phyloP scores from a whole-genome alignment of 1,284 basidiomycete species.

The Moesziomyces sp. region DNA sequence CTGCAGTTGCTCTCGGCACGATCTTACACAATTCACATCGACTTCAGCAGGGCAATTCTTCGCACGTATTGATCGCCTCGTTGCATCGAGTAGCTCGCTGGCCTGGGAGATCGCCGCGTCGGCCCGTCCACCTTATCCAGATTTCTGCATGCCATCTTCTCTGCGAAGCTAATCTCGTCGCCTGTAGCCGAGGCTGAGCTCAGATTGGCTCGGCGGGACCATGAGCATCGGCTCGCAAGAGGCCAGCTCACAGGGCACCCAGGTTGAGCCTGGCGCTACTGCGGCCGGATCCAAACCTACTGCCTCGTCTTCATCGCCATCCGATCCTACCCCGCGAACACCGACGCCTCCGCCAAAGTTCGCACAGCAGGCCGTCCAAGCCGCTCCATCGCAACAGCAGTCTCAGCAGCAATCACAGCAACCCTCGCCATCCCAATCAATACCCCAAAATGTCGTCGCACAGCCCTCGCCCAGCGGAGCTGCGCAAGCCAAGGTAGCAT shows the following conservation, averaged over 20 bases:
- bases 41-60: too few species aligned
- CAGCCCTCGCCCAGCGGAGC: not conserved
- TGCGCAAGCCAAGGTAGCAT: not conserved
- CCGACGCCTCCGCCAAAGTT: conserved; percentile 19
- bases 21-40: too few species aligned
- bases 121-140: not conserved
- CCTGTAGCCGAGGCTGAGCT: conserved; percentile 31
- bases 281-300: conserved; percentile 34
- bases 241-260: conserved; percentile 45
- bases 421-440: conserved; percentile 2
- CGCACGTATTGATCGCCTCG: too few species aligned
- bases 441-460: not conserved
- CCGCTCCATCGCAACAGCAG: conserved; percentile 20
- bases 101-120: not conserved
- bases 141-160: conserved; percentile 26
- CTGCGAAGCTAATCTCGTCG: conserved; percentile 6
- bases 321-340: conserved; percentile 7
- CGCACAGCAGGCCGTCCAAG: not conserved
- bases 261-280: conserved; percentile 49
- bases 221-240: conserved; percentile 45
- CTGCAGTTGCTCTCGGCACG: too few species aligned
- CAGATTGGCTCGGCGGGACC: conserved; percentile 36
- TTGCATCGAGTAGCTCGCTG: not conserved
- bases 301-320: conserved; percentile 8
- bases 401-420: conserved; percentile 15